These are phyloP conservation scores for Chrysosporium queenslandicum DNA, from an alignment of 2,329 filamentous ascomycete species.

Conservation along the genomic window DNA sequence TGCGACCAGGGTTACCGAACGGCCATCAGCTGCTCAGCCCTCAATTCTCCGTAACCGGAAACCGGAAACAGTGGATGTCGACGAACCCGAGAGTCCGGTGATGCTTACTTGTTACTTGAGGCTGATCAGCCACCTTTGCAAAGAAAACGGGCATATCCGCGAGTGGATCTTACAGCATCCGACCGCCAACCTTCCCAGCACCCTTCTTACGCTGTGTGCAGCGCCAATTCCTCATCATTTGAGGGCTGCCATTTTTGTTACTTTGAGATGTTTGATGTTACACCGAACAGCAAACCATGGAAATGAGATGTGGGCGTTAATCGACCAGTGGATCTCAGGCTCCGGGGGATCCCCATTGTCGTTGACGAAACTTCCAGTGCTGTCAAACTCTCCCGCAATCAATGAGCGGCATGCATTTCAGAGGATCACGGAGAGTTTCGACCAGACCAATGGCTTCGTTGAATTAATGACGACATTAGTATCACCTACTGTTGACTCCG, in stretches of 20 bases:
- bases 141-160: conserved; percentile 62
- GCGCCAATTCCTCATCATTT: conserved; percentile 66
- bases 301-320: conserved; percentile 64
- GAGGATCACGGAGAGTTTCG: conserved; percentile 66
- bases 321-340: conserved; percentile 72
- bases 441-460: conserved; percentile 77
- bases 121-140: conserved; percentile 70
- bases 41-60: conserved; percentile 51
- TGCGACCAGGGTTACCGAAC: conserved; percentile 65
- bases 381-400: conserved; percentile 33
- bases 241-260: conserved; percentile 72
- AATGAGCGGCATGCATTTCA: conserved; percentile 56
- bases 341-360: conserved; percentile 29
- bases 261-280: conserved; percentile 63
- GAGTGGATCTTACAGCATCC: conserved; percentile 61
- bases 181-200: conserved; percentile 58
- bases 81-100: conserved; percentile 88
- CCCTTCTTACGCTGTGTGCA: conserved; percentile 68
- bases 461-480: conserved; percentile 64
- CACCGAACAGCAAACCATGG: conserved; percentile 60
- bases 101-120: conserved; percentile 94
- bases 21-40: conserved; percentile 48
- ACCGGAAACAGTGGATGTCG: conserved; percentile 56
- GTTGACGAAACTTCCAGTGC: conserved; percentile 40
- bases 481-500: conserved; percentile 41